phyloP scores from a whole-genome alignment of 768 basidiomycete genomes.

The Naganishia onofrii region DNA sequence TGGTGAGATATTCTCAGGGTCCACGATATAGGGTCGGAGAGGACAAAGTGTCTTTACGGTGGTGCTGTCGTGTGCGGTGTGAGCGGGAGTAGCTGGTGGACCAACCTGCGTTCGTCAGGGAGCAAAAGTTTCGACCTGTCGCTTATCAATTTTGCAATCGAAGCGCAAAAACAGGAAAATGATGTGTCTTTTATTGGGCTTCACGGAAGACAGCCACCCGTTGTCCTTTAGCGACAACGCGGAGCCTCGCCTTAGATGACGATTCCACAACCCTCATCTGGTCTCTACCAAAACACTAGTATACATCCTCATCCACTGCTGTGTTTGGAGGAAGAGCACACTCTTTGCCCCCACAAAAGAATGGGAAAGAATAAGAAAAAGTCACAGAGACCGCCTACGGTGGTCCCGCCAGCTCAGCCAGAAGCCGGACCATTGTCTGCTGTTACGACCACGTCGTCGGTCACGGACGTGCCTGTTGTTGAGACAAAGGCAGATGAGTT shows the following conservation, averaged over 20 bases:
- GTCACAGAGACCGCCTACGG: neutral
- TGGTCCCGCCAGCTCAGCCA: neutral
- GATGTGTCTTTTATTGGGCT: neutral
- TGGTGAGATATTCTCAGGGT: neutral
- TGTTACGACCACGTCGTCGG: neutral
- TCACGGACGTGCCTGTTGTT: neutral
- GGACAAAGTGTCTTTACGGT: constrained; percentile 1
- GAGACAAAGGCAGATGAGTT: neutral
- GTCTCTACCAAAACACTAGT: neutral
- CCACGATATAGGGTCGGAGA: no score
- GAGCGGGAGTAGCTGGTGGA: neutral
- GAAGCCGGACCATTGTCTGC: neutral
- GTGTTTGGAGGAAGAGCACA: no score
- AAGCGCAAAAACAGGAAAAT: neutral
- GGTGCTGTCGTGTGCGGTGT: neutral
- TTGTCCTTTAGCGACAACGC: neutral
- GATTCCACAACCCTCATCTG: neutral
- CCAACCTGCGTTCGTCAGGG: no score
- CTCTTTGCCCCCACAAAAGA: no score
- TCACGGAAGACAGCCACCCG: neutral
- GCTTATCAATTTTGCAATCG: neutral
- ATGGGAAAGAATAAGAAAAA: constrained; percentile 25
- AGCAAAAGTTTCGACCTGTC: constrained; percentile 2
- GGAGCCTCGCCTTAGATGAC: constrained; percentile 1
- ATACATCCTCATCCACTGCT: neutral